Conservation (phyloP, 2,329 filamentous ascomycete species). For the Ceratocystis alfenasii region DNA sequence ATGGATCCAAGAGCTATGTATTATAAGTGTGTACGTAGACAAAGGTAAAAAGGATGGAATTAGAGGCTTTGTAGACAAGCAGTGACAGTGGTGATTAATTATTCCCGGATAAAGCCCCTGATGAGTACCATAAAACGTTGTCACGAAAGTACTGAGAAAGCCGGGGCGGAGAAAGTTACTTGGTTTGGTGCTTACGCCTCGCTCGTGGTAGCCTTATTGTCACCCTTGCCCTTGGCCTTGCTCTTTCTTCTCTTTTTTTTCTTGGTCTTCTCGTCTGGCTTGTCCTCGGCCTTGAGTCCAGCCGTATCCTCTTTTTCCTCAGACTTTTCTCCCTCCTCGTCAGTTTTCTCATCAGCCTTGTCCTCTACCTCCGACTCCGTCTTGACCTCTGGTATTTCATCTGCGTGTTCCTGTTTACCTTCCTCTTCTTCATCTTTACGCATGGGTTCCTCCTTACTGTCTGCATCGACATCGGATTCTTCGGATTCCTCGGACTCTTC, state of each 20-base stretch:
- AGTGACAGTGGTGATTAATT: background rate
- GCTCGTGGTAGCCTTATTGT: constrained; percentile 21
- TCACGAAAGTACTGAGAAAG: background rate
- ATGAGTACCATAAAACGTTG: background rate
- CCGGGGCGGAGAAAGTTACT: background rate
- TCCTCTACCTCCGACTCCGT: background rate
- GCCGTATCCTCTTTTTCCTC: constrained; percentile 24
- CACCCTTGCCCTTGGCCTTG: constrained; percentile 24
- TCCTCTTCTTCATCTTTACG: background rate
- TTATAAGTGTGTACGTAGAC: background rate
- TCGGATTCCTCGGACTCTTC: background rate
- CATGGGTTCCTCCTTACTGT: background rate
- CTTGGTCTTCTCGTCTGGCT: constrained; percentile 23
- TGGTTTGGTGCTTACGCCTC: background rate
- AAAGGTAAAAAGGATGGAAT: background rate
- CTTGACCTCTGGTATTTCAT: background rate
- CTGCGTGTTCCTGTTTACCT: background rate
- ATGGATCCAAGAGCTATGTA: too few relatives aligned
- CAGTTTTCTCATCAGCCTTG: background rate
- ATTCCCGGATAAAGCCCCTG: too few relatives aligned
- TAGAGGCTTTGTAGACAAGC: background rate
- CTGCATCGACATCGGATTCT: background rate
- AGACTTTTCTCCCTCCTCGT: constrained; percentile 2
- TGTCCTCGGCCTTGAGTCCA: constrained; percentile 29
- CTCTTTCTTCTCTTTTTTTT: constrained; percentile 8